Evolutionary conservation across 352 stramenopile genomes (phyloP).

Genomic region (Phytopythium cucurbitacearum): DNA sequence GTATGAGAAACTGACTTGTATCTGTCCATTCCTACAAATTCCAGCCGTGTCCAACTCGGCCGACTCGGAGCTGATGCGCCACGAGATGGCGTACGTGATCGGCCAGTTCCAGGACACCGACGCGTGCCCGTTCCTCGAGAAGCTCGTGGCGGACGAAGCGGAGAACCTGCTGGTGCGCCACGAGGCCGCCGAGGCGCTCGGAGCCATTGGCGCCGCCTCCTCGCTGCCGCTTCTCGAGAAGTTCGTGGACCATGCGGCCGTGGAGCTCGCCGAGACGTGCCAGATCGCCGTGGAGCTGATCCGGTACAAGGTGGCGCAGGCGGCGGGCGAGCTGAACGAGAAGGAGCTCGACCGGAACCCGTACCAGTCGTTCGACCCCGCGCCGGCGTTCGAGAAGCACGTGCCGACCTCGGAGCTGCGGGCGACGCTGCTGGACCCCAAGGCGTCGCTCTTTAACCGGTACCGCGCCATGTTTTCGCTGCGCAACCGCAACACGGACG

Average conservation of each 20-base stretch:
- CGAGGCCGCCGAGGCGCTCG: constrained; percentile 95
- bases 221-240: constrained; percentile 87
- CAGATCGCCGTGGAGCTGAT: constrained; percentile 91
- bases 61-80: constrained; percentile 94
- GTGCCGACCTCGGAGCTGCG: constrained; percentile 81
- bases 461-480: constrained; percentile 99
- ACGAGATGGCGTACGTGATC: constrained; percentile 98
- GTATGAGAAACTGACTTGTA: background rate
- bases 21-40: constrained; percentile 5
- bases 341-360: constrained; percentile 77
- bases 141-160: constrained; percentile 76
- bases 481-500: constrained; percentile 92
- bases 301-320: constrained; percentile 84
- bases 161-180: constrained; percentile 93
- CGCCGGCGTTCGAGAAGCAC: constrained; percentile 77
- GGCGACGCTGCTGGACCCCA: constrained; percentile 82
- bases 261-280: constrained; percentile 96
- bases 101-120: constrained; percentile 95
- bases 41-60: constrained; percentile 73
- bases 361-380: constrained; percentile 96
- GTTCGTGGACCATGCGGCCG: constrained; percentile 63
- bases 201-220: constrained; percentile 89
- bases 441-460: constrained; percentile 86
- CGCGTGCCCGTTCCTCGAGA: constrained; percentile 71
- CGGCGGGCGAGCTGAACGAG: constrained; percentile 39